These are phyloP conservation scores for Podila epicladia DNA, from an alignment of 192 early-diverging fungal species.

Conservation along the genomic window DNA sequence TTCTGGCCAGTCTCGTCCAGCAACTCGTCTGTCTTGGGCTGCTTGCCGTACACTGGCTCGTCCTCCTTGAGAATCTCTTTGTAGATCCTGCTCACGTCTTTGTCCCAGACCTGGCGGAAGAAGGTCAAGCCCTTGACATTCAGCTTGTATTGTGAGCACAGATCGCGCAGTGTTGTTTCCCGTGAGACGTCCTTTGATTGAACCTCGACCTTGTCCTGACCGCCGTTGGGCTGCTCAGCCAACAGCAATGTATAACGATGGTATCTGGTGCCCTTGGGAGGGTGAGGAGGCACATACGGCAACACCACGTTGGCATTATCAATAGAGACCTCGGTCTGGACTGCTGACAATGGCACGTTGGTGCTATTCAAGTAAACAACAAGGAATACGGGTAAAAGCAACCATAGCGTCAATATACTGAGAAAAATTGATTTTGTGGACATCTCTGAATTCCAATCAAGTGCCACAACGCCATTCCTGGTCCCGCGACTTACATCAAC, in stretches of 20 bases:
- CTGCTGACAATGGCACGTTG: slow-evolving; percentile 71
- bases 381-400: not conserved
- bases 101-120: slow-evolving; percentile 68
- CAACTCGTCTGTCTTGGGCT: slow-evolving; percentile 57
- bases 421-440: not conserved
- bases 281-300: slow-evolving; percentile 79
- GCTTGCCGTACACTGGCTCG: slow-evolving; percentile 64
- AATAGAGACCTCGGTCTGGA: slow-evolving; percentile 49
- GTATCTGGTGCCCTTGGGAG: slow-evolving; percentile 76
- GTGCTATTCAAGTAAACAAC: slow-evolving; percentile 29
- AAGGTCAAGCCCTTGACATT: slow-evolving; percentile 57
- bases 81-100: slow-evolving; percentile 60
- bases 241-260: slow-evolving; percentile 77
- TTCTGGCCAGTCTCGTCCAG: slow-evolving; percentile 55
- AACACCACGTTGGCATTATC: slow-evolving; percentile 57
- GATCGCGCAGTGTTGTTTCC: slow-evolving; percentile 40
- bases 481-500: slow-evolving; percentile 60
- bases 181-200: slow-evolving; percentile 23
- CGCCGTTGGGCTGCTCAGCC: slow-evolving; percentile 69
- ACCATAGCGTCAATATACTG: too few species aligned
- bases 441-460: not conserved
- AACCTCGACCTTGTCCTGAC: slow-evolving; percentile 61
- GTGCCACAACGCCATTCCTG: not conserved
- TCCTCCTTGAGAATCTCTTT: slow-evolving; percentile 55
- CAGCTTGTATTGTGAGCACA: slow-evolving; percentile 55